These are phyloP conservation scores for Pichia insulana DNA, from an alignment of 805 yeast species.

Conservation along the genomic window DNA sequence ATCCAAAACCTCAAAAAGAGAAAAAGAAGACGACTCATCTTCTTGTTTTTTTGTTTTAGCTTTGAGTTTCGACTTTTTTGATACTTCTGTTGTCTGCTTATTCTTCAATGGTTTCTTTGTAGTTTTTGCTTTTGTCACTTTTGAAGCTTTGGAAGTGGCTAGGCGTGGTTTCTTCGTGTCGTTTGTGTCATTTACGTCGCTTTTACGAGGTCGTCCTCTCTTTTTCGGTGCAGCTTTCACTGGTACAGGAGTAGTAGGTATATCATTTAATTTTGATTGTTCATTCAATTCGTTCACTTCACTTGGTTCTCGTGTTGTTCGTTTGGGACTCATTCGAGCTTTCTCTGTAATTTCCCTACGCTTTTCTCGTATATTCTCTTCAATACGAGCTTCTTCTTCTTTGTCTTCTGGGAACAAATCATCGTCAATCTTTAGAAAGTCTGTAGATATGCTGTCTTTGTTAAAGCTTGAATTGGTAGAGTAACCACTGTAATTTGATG, in stretches of 20 bases:
- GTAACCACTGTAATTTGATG: constrained; percentile 7
- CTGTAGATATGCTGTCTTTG: not conserved
- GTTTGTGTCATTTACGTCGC: no score
- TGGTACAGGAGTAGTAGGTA: no score
- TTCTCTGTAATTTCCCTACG: not conserved
- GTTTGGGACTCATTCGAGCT: not conserved
- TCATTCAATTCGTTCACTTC: not conserved
- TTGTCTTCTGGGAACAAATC: constrained; percentile 1
- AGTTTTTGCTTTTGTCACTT: no score
- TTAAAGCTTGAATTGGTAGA: constrained; percentile 7
- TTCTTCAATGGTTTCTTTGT: no score
- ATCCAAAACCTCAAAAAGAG: constrained; percentile 12
- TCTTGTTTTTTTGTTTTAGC: not conserved
- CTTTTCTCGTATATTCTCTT: not conserved
- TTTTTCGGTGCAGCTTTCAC: no score
- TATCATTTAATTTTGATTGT: no score
- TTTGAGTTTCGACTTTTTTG: not conserved
- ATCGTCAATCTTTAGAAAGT: not conserved
- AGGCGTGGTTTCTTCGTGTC: no score
- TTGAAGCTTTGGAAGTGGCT: no score
- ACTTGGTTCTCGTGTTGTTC: not conserved
- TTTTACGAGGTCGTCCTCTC: no score
- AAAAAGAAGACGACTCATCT: constrained; percentile 1
- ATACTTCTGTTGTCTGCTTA: not conserved
- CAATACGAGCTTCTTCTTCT: not conserved